A percentile compares a stretch with the other conserved stretches of the same genome.
Evolutionary conservation across 805 yeast genomes (phyloP).

Genomic region (Candida nitratophila): DNA sequence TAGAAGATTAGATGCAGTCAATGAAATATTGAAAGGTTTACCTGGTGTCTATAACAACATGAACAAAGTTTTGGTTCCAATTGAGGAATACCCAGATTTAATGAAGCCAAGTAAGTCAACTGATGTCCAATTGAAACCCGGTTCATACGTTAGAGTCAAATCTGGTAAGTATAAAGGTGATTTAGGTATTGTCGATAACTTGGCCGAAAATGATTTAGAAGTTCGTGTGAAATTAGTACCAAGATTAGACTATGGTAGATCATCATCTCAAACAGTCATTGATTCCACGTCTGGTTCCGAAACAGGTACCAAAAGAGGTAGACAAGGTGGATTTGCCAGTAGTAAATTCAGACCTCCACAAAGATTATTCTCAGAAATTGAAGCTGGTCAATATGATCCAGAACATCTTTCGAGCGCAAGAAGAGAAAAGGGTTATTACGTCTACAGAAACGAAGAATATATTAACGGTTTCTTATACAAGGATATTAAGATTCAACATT

Average conservation of each 20-base stretch:
- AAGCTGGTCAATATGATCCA: conserved; percentile 80
- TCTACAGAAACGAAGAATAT: conserved; percentile 84
- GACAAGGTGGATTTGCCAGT: conserved; percentile 33
- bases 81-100: conserved; percentile 89
- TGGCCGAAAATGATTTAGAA: conserved; percentile 91
- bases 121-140: conserved; percentile 85
- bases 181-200: conserved; percentile 85
- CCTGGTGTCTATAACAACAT: conserved; percentile 65
- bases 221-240: conserved; percentile 93
- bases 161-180: conserved; percentile 92
- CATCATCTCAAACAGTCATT: conserved; percentile 22
- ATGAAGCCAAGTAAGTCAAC: conserved; percentile 83
- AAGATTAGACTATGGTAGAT: conserved; percentile 82
- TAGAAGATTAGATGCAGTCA: conserved; percentile 85
- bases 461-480: conserved; percentile 82
- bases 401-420: conserved; percentile 58
- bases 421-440: conserved; percentile 51
- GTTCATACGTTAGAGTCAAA: conserved; percentile 83
- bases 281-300: conserved; percentile 16
- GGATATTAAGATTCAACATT: conserved; percentile 74
- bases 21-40: conserved; percentile 80
- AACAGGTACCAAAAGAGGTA: conserved; percentile 26
- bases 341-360: conserved; percentile 76
- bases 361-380: conserved; percentile 78
- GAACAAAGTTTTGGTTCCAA: conserved; percentile 83